Conservation (phyloP, 2,329 filamentous ascomycete genomes). For the Cladosporium colombiae region DNA sequence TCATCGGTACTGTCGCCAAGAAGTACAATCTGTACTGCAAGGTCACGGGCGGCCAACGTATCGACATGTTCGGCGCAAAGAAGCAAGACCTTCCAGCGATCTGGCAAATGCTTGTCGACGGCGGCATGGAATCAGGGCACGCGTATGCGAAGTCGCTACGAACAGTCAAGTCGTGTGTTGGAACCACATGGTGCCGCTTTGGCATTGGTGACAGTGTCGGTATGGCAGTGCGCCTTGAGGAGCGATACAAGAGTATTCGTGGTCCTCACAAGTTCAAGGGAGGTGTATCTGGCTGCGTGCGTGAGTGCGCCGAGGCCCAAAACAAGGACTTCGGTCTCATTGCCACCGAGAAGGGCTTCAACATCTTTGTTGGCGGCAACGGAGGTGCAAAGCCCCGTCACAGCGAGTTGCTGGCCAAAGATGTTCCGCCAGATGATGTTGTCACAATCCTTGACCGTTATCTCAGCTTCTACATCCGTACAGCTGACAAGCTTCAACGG, state of each 20-base stretch:
- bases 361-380: slow-evolving; percentile 88
- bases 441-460: slow-evolving; percentile 85
- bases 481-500: slow-evolving; percentile 84
- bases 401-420: slow-evolving; percentile 79
- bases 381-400: slow-evolving; percentile 84
- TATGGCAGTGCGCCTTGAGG: slow-evolving; percentile 83
- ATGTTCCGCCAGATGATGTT: slow-evolving; percentile 79
- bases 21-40: slow-evolving; percentile 86
- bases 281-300: slow-evolving; percentile 85
- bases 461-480: slow-evolving; percentile 90
- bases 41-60: slow-evolving; percentile 87
- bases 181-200: slow-evolving; percentile 87
- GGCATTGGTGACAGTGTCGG: slow-evolving; percentile 89
- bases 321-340: slow-evolving; percentile 94
- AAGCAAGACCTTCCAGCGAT: slow-evolving; percentile 83
- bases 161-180: slow-evolving; percentile 90
- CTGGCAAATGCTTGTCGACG: slow-evolving; percentile 77
- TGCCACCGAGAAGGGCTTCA: slow-evolving; percentile 89
- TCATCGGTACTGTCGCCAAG: slow-evolving; percentile 80
- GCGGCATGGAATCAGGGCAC: slow-evolving; percentile 81
- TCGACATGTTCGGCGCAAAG: slow-evolving; percentile 88
- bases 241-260: slow-evolving; percentile 90
- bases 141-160: slow-evolving; percentile 87
- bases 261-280: slow-evolving; percentile 83
- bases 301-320: slow-evolving; percentile 89